Percentiles rank a stretch among this genome's conserved stretches.
These are phyloP conservation scores for Sporobolomyces phaffii DNA, from an alignment of 768 basidiomycete genomes.

Conservation along the genomic window DNA sequence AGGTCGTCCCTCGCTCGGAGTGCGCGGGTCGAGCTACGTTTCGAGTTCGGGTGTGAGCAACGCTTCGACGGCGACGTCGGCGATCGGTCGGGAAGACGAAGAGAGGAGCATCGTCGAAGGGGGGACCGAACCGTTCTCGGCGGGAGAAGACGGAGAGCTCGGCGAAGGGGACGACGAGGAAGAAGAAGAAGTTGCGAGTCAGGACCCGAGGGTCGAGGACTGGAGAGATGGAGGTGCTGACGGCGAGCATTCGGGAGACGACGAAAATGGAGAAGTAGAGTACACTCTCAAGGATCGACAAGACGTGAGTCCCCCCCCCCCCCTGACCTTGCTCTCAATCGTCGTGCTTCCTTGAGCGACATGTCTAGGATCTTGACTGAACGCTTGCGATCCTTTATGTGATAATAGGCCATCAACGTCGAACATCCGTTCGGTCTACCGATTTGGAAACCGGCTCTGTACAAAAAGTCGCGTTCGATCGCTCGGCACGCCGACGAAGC, in stretches of 20 bases:
- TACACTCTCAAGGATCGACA: slow-evolving; percentile 85
- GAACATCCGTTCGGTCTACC: slow-evolving; percentile 98
- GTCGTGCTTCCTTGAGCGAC: neutral
- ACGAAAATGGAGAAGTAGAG: slow-evolving; percentile 38
- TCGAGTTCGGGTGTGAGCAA: slow-evolving; percentile 14
- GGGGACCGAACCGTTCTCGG: neutral
- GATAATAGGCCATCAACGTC: slow-evolving; percentile 71
- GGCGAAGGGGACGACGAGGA: slow-evolving; percentile 1
- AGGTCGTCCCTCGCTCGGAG: slow-evolving; percentile 9
- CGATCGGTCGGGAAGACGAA: neutral
- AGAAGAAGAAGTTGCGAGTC: neutral
- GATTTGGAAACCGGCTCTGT: slow-evolving; percentile 98
- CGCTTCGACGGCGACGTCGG: neutral
- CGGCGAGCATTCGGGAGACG: slow-evolving; percentile 14
- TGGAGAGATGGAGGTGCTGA: slow-evolving; percentile 31
- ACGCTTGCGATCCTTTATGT: too few species aligned
- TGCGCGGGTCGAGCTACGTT: slow-evolving; percentile 18
- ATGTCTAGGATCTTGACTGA: too few species aligned
- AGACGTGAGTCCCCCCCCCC: slow-evolving; percentile 51
- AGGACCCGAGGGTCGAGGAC: slow-evolving; percentile 23
- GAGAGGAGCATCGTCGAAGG: slow-evolving; percentile 17
- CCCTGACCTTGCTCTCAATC: neutral
- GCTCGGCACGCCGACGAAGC: slow-evolving; percentile 93
- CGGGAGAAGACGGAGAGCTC: slow-evolving; percentile 10
- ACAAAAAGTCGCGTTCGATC: slow-evolving; percentile 94